These are phyloP conservation scores for Clonostachys solani DNA, from an alignment of 2,329 filamentous ascomycete species.

Conservation along the genomic window DNA sequence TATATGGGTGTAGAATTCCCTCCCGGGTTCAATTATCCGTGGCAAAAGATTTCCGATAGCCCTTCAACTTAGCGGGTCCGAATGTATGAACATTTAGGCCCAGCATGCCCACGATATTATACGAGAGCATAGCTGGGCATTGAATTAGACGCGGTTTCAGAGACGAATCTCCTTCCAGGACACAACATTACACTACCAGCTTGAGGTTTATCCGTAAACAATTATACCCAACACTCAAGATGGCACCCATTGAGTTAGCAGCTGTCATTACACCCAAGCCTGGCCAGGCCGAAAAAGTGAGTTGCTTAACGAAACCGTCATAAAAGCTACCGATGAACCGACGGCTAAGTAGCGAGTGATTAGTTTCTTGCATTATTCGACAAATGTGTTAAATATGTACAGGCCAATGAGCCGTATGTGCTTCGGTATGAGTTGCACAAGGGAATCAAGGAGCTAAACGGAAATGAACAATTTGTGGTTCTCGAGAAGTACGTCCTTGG, in stretches of 20 bases:
- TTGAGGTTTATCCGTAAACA: neutral
- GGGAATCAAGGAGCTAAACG: conserved; percentile 12
- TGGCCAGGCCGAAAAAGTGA: conserved; percentile 12
- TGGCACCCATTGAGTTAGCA: conserved; percentile 13
- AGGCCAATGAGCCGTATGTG: conserved; percentile 14
- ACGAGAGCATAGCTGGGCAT: too few relatives aligned
- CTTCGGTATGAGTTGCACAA: conserved; percentile 15
- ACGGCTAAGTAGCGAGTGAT: neutral
- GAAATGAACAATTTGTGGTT: conserved; percentile 14
- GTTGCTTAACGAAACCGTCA: neutral
- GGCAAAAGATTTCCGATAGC: too few relatives aligned
- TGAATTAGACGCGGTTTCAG: too few relatives aligned
- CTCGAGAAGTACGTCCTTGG: conserved; percentile 13
- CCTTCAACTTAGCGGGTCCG: too few relatives aligned
- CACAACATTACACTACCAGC: too few relatives aligned
- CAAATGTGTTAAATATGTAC: conserved; percentile 12
- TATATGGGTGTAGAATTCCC: too few relatives aligned
- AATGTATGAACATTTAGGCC: too few relatives aligned
- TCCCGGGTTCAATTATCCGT: too few relatives aligned
- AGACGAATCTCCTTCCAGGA: too few relatives aligned
- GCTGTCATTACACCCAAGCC: conserved; percentile 18
- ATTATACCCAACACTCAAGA: conserved; percentile 1
- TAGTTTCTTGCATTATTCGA: conserved; percentile 15
- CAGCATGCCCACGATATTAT: too few relatives aligned
- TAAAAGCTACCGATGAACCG: too few relatives aligned